phyloP scores from a whole-genome alignment of 305 asterid genomes.

The Nicotiana rustica region DNA sequence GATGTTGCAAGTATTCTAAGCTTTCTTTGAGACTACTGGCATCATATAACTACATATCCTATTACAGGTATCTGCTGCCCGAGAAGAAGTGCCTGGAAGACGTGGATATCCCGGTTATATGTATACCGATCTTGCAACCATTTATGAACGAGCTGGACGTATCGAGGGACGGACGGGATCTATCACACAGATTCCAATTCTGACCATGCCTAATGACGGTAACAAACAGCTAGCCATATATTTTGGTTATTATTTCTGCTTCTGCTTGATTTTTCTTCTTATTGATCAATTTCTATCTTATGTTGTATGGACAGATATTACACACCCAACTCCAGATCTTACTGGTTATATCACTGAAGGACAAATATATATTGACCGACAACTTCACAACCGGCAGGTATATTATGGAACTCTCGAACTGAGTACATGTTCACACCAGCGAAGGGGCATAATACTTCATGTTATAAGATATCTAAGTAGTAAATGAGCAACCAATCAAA shows the following conservation, averaged over 20 bases:
- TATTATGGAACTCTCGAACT: not conserved
- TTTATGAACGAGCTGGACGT: slow-evolving; percentile 96
- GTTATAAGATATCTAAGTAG: not conserved
- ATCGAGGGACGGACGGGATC: slow-evolving; percentile 92
- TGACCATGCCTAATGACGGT: slow-evolving; percentile 98
- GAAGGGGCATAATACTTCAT: not conserved
- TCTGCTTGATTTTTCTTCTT: not conserved
- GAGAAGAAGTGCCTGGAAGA: slow-evolving; percentile 98
- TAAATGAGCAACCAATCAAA: no score
- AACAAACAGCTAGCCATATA: slow-evolving; percentile 23
- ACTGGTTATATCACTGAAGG: slow-evolving; percentile 99
- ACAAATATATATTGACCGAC: slow-evolving; percentile 96
- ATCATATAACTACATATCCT: slow-evolving; percentile 27
- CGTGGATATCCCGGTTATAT: slow-evolving; percentile 86
- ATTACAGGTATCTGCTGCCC: slow-evolving; percentile 92
- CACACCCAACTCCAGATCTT: slow-evolving; percentile 99
- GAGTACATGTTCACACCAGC: not conserved
- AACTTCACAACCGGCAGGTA: slow-evolving; percentile 96
- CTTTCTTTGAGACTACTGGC: not conserved
- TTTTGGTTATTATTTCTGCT: not conserved
- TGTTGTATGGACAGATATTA: slow-evolving; percentile 75
- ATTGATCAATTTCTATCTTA: not conserved
- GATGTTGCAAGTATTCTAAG: not conserved
- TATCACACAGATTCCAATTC: slow-evolving; percentile 89
- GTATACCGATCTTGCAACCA: slow-evolving; percentile 94